Evolutionary conservation across 1,284 basidiomycete species (phyloP).

Genomic region (Mycena citricolor): DNA sequence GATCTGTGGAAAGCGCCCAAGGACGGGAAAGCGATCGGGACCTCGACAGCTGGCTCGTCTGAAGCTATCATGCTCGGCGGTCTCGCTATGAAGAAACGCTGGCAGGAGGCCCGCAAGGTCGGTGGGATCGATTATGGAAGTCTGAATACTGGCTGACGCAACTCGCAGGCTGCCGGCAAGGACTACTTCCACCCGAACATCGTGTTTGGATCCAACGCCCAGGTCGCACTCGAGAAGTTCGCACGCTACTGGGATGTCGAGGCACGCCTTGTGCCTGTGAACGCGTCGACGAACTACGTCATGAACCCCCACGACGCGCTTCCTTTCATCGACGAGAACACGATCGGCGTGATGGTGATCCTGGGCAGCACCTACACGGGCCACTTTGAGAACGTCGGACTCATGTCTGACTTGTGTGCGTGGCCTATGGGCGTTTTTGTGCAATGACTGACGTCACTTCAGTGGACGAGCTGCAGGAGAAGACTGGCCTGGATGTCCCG

Average conservation of each 20-base stretch:
- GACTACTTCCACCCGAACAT: conserved; percentile 59
- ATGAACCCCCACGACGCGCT: conserved; percentile 67
- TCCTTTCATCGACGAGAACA: conserved; percentile 72
- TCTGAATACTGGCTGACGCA: too few species aligned
- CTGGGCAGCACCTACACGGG: conserved; percentile 72
- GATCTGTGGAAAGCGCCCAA: conserved; percentile 73
- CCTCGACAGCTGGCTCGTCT: conserved; percentile 72
- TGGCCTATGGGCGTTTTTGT: conserved; percentile 5
- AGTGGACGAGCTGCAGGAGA: conserved; percentile 59
- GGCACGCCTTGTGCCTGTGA: conserved; percentile 55
- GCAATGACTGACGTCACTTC: background rate
- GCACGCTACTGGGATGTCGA: conserved; percentile 69
- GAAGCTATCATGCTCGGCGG: conserved; percentile 79
- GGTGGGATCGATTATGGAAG: too few species aligned
- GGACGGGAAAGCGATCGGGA: conserved; percentile 56
- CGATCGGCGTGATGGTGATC: conserved; percentile 57
- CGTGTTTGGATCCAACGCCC: conserved; percentile 80
- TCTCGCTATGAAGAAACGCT: conserved; percentile 71
- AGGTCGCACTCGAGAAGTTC: conserved; percentile 85
- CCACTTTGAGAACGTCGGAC: conserved; percentile 64
- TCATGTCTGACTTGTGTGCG: conserved; percentile 56
- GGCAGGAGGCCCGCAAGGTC: conserved; percentile 51
- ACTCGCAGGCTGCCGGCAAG: conserved; percentile 57
- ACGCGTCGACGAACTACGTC: conserved; percentile 52
- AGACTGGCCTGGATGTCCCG: conserved; percentile 60